Conservation (phyloP, 2,329 filamentous ascomycete species). For the Zelopaecilomyces penicillatus region DNA sequence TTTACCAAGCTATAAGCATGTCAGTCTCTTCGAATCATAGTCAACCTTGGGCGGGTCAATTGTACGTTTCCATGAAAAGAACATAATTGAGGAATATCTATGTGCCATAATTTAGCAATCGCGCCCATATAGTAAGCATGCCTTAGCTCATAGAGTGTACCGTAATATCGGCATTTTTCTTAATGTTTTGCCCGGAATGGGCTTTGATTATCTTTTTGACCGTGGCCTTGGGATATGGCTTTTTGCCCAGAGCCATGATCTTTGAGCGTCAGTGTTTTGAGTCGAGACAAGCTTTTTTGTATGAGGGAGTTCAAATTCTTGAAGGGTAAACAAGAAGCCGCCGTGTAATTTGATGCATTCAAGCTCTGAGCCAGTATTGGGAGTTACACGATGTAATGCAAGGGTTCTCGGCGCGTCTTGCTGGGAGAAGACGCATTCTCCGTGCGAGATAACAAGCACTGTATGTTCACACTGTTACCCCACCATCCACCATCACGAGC, state of each 20-base stretch:
- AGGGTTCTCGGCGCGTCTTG: too few species aligned
- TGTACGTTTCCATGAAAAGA: slow-evolving; percentile 64
- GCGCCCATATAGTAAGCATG: slow-evolving; percentile 10
- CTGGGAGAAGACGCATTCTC: too few species aligned
- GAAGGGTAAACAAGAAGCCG: too few species aligned
- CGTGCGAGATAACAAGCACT: slow-evolving; percentile 9
- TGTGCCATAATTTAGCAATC: slow-evolving; percentile 16
- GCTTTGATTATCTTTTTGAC: slow-evolving; percentile 87
- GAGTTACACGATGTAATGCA: too few species aligned
- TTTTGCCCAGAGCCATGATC: slow-evolving; percentile 45
- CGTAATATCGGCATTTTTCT: slow-evolving; percentile 79
- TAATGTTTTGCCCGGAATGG: slow-evolving; percentile 69
- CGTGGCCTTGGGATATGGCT: slow-evolving; percentile 74
- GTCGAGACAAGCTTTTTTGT: too few species aligned
- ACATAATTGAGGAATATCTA: slow-evolving; percentile 81
- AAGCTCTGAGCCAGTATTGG: too few species aligned
- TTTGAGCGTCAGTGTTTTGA: too few species aligned
- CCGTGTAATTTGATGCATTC: too few species aligned
- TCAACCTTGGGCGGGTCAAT: neutral
- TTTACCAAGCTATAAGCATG: slow-evolving; percentile 55
- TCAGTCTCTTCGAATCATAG: slow-evolving; percentile 3
- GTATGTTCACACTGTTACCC: slow-evolving; percentile 6
- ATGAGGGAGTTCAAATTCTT: too few species aligned
- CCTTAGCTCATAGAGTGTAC: slow-evolving; percentile 34
- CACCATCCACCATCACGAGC: slow-evolving; percentile 5